A percentile compares a stretch with the other conserved stretches of the same genome.
Evolutionary conservation across 805 yeast genomes (phyloP).

Genomic region (Yarrowia phangngaensis): DNA sequence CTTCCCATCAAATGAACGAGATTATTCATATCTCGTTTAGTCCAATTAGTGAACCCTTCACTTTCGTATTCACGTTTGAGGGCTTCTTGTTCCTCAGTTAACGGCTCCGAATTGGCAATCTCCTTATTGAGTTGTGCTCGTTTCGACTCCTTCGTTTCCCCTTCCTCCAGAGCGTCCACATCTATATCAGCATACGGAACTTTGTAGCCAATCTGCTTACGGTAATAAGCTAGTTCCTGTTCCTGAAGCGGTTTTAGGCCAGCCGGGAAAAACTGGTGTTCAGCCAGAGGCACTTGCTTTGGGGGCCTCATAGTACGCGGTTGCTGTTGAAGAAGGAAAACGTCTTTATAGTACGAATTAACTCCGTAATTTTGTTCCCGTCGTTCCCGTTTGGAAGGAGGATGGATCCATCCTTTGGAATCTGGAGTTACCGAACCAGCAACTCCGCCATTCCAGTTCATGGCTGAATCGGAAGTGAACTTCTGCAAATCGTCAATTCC

Average conservation of each 20-base stretch:
- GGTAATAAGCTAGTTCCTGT: conserved; percentile 71
- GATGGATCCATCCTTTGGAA: conserved; percentile 66
- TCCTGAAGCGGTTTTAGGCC: conserved; percentile 72
- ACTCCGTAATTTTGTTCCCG: conserved; percentile 67
- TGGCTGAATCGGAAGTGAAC: conserved; percentile 83
- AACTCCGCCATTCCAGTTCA: conserved; percentile 91
- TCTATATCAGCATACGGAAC: conserved; percentile 62
- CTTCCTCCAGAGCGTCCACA: conserved; percentile 42
- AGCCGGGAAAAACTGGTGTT: conserved; percentile 88
- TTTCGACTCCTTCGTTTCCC: conserved; percentile 47
- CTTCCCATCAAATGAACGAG: conserved; percentile 71
- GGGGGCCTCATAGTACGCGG: conserved; percentile 62
- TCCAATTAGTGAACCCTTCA: conserved; percentile 79
- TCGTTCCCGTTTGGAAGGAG: conserved; percentile 56
- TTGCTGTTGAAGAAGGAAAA: conserved; percentile 50
- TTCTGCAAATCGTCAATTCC: conserved; percentile 93
- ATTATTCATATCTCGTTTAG: conserved; percentile 79
- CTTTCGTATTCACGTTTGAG: conserved; percentile 54
- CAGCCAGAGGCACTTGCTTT: conserved; percentile 73
- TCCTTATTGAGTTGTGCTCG: conserved; percentile 63
- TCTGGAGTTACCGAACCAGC: conserved; percentile 34
- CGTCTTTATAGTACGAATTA: conserved; percentile 82
- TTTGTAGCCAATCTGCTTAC: conserved; percentile 60
- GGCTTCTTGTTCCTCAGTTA: conserved; percentile 75
- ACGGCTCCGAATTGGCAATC: conserved; percentile 69